Percentiles rank a stretch among this genome's conserved stretches.
Evolutionary conservation across 352 stramenopile genomes (phyloP).

Genomic region (Peronospora tabacina): DNA sequence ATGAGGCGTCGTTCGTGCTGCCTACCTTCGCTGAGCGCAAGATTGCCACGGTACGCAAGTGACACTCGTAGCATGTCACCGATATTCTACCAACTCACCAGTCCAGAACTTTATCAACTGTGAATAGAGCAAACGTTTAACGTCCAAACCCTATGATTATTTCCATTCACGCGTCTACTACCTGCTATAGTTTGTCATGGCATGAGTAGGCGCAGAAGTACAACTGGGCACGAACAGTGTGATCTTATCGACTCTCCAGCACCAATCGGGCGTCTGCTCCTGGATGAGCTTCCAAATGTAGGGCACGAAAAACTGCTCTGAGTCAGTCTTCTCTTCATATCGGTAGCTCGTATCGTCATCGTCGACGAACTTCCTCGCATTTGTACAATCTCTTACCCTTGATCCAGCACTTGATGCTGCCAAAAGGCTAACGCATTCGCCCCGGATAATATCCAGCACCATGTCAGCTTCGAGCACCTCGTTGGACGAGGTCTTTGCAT

Average conservation of each 20-base stretch:
- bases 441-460: constrained; percentile 59
- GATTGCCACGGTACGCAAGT: constrained; percentile 74
- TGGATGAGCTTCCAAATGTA: constrained; percentile 74
- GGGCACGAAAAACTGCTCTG: constrained; percentile 72
- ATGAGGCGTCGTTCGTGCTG: constrained; percentile 95
- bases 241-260: constrained; percentile 76
- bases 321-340: constrained; percentile 65
- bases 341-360: constrained; percentile 66
- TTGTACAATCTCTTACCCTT: constrained; percentile 5
- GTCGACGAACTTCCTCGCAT: constrained; percentile 20
- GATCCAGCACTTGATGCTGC: constrained; percentile 33
- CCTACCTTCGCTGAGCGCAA: constrained; percentile 90
- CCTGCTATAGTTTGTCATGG: constrained; percentile 15
- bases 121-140: constrained; percentile 24
- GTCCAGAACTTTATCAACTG: constrained; percentile 17
- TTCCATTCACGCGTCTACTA: not conserved
- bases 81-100: constrained; percentile 7
- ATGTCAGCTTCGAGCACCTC: constrained; percentile 55
- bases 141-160: constrained; percentile 9
- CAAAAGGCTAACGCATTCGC: constrained; percentile 60
- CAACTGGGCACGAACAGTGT: constrained; percentile 50
- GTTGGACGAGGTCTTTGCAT: constrained; percentile 45
- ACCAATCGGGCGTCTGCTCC: constrained; percentile 68
- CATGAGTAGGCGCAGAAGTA: constrained; percentile 7
- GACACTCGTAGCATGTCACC: constrained; percentile 22